Conservation (phyloP, 768 basidiomycete genomes). For the Termitomyces sp. region DNA sequence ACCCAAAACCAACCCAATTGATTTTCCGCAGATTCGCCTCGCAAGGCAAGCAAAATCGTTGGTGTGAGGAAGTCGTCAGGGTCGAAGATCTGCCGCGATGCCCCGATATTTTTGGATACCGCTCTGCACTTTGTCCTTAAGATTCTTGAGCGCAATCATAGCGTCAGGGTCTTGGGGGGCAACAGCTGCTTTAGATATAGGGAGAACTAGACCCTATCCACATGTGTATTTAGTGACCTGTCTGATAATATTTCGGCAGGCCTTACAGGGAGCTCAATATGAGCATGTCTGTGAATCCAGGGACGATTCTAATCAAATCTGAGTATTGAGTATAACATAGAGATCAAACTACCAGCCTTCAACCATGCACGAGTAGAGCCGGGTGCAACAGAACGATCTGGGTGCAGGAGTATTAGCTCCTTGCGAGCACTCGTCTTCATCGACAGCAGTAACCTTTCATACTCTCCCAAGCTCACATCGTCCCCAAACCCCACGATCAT, state of each 20-base stretch:
- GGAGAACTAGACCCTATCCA: slow-evolving; percentile 63
- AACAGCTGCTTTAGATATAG: slow-evolving; percentile 52
- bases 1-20: slow-evolving; percentile 90
- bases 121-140: slow-evolving; percentile 90
- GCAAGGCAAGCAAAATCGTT: slow-evolving; percentile 94
- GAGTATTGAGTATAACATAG: slow-evolving; percentile 1
- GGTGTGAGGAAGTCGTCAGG: slow-evolving; percentile 72
- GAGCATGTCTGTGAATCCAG: slow-evolving; percentile 95
- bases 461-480: slow-evolving; percentile 87
- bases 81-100: slow-evolving; percentile 51
- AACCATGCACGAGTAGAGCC: slow-evolving; percentile 97
- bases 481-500: slow-evolving; percentile 95
- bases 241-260: not conserved
- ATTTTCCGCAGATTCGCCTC: slow-evolving; percentile 85
- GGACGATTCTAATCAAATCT: slow-evolving; percentile 65
- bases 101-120: slow-evolving; percentile 87
- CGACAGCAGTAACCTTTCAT: slow-evolving; percentile 86
- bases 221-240: not conserved
- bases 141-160: slow-evolving; percentile 80
- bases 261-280: slow-evolving; percentile 82
- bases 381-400: slow-evolving; percentile 81
- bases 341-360: slow-evolving; percentile 46
- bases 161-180: slow-evolving; percentile 82
- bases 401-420: slow-evolving; percentile 90
- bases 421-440: slow-evolving; percentile 99